Evolutionary conservation across 2,329 filamentous ascomycete genomes (phyloP).

Genomic region (Fusarium ambrosium): DNA sequence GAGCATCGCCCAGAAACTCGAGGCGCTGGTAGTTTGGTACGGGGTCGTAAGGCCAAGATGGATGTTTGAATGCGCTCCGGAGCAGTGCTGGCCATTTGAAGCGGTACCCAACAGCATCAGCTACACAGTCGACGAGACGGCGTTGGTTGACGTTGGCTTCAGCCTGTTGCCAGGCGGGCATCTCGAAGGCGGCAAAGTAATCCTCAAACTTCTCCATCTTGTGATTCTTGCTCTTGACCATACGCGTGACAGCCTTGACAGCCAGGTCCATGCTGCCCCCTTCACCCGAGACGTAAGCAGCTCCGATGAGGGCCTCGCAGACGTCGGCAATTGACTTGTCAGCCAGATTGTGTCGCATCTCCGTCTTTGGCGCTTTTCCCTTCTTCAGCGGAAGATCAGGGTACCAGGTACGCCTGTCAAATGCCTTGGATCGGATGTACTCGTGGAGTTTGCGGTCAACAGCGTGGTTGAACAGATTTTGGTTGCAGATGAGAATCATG

Average conservation of each 20-base stretch:
- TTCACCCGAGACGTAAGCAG: slow-evolving; percentile 72
- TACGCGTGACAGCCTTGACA: slow-evolving; percentile 73
- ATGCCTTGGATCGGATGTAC: slow-evolving; percentile 85
- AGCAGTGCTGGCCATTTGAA: slow-evolving; percentile 84
- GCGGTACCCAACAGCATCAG: slow-evolving; percentile 66
- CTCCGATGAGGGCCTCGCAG: slow-evolving; percentile 93
- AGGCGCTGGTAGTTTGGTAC: slow-evolving; percentile 91
- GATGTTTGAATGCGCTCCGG: slow-evolving; percentile 88
- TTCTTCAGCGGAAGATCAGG: slow-evolving; percentile 80
- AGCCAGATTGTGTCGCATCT: slow-evolving; percentile 74
- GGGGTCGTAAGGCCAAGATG: slow-evolving; percentile 83
- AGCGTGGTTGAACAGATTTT: slow-evolving; percentile 86
- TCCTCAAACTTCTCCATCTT: slow-evolving; percentile 77
- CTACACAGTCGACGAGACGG: slow-evolving; percentile 76
- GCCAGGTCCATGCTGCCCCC: slow-evolving; percentile 67
- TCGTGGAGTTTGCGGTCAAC: slow-evolving; percentile 74
- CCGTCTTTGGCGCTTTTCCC: slow-evolving; percentile 72
- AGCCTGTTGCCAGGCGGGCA: slow-evolving; percentile 78
- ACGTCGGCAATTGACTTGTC: slow-evolving; percentile 96
- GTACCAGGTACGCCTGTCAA: slow-evolving; percentile 90
- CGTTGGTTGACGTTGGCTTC: slow-evolving; percentile 74
- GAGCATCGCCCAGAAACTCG: slow-evolving; percentile 90
- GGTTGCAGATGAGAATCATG: slow-evolving; percentile 92
- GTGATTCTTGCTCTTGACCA: slow-evolving; percentile 80
- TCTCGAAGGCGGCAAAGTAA: slow-evolving; percentile 77